Evolutionary conservation across 768 basidiomycete species (phyloP), one percentile per base, ranked within the genome.

Genomic region (Leccinum uliginosum): DNA sequence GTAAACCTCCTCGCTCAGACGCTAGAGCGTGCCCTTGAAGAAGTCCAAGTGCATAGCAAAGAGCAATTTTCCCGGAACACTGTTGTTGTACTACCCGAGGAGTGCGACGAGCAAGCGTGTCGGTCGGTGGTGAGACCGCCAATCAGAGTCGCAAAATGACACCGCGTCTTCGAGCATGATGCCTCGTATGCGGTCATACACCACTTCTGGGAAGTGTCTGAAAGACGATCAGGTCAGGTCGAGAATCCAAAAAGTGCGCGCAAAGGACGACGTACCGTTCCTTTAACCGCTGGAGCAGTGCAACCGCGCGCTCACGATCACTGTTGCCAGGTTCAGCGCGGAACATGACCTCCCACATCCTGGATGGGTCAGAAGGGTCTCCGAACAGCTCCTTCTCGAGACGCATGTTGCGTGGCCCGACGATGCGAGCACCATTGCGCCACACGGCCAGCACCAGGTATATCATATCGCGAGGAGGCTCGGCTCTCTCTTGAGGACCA

Each of bases 321-420:
- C 91, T 91, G 52, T 80, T 82, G 19, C 85, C 85, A 12, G 98
- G 78, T 68, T 99, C 97, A 1, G 90, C 91, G n/a, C 91, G 83
- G 60, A 99, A 84, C 94, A 99, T 98, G 5, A 84, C 85, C 68
- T 98, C 97, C 87, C 91, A 96, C 1, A 93, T 95, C 40, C n/a
- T 91, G 57, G 84, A 85, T 23, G 87, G 83, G 72, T 98, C 96
- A 47, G 82, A 78, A 40, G 81, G 80, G 61, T 96, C 94, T 54
- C 97, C 97, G 65, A 88, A 99, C 38, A 99, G 87, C 69, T 98
- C 95, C 76, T 93, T 94, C 78, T 99, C 97, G 64, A 95, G 80
- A 63, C 94, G 87, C 69, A 77, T 75, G 78, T 95, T 97, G 66
- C 88, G 85, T 19, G 78, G 75, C 46, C 93, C 97, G n/a, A 86